Conservation (phyloP, 129 eudicot genomes). For the Pseudognaphalium luteoalbum region DNA sequence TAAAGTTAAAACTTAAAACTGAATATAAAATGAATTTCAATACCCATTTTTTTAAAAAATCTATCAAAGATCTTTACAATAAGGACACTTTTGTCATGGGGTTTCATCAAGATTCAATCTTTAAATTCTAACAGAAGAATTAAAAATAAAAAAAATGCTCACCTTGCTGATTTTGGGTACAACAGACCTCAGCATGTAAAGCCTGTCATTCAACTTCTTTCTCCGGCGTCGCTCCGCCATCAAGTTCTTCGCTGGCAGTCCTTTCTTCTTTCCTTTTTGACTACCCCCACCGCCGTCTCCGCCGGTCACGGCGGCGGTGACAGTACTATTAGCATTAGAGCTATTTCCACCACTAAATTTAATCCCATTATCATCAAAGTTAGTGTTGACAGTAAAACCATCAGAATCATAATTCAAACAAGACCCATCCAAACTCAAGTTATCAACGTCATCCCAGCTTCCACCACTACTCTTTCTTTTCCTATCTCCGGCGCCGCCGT, state of each 20-base stretch:
- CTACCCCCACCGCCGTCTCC: conserved; percentile 43
- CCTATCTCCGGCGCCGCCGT: conserved; percentile 16
- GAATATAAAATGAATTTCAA: neutral
- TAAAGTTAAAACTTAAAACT: too few relatives aligned
- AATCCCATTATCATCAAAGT: conserved; percentile 32
- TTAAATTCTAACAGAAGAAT: neutral
- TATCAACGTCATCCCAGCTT: conserved; percentile 67
- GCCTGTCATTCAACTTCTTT: conserved; percentile 94
- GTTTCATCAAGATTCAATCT: neutral
- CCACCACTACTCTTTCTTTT: conserved; percentile 50
- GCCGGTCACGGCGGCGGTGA: conserved; percentile 35
- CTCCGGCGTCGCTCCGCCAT: conserved; percentile 95
- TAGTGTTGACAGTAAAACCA: conserved; percentile 48
- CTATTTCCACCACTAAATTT: conserved; percentile 48
- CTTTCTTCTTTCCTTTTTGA: conserved; percentile 77
- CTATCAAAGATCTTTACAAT: neutral
- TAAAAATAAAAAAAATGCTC: conserved; percentile 21
- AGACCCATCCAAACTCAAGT: conserved; percentile 70
- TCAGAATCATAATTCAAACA: conserved; percentile 74
- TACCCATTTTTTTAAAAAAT: neutral
- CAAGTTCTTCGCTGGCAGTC: conserved; percentile 89
- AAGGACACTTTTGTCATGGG: neutral
- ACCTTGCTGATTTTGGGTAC: conserved; percentile 99
- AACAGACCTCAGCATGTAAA: conserved; percentile 89
- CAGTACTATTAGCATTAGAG: conserved; percentile 53